Percentiles rank a stretch among this genome's conserved stretches.
These are phyloP conservation scores for Flaveria ramosissima DNA, from an alignment of 129 eudicot species.

Conservation along the genomic window DNA sequence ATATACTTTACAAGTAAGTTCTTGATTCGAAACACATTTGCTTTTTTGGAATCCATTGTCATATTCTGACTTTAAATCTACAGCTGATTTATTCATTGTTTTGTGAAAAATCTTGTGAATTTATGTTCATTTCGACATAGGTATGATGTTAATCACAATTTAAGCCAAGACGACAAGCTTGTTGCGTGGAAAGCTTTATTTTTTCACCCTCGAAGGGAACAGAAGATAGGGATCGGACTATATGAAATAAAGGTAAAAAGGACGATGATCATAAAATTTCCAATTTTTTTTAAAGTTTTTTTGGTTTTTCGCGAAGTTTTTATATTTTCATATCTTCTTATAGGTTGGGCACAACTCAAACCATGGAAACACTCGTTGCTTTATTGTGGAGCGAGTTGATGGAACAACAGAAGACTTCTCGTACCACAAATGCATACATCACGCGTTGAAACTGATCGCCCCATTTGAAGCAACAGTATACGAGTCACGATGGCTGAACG, in stretches of 20 bases:
- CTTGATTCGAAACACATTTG: neutral
- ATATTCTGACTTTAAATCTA: no score
- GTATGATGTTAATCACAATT: conserved; percentile 46
- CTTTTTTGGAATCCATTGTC: no score
- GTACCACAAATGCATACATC: conserved; percentile 69
- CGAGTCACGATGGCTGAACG: conserved; percentile 46
- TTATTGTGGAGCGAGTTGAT: conserved; percentile 60
- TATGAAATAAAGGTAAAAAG: conserved; percentile 61
- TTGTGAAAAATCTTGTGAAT: neutral
- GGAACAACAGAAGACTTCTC: conserved; percentile 83
- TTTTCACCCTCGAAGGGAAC: conserved; percentile 73
- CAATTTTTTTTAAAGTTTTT: neutral
- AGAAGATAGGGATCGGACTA: conserved; percentile 77
- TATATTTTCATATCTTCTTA: neutral
- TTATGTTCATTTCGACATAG: conserved; percentile 35
- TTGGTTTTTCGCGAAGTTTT: neutral
- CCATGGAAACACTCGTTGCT: conserved; percentile 62
- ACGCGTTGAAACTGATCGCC: conserved; percentile 53
- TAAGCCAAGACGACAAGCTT: conserved; percentile 60
- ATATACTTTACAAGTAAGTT: conserved; percentile 73
- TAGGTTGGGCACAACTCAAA: conserved; percentile 66
- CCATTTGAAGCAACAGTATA: conserved; percentile 46
- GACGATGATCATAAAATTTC: neutral
- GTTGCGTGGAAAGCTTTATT: conserved; percentile 60
- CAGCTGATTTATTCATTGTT: neutral